phyloP scores from a whole-genome alignment of 2,329 filamentous ascomycete species.

The Penicillium sp. region DNA sequence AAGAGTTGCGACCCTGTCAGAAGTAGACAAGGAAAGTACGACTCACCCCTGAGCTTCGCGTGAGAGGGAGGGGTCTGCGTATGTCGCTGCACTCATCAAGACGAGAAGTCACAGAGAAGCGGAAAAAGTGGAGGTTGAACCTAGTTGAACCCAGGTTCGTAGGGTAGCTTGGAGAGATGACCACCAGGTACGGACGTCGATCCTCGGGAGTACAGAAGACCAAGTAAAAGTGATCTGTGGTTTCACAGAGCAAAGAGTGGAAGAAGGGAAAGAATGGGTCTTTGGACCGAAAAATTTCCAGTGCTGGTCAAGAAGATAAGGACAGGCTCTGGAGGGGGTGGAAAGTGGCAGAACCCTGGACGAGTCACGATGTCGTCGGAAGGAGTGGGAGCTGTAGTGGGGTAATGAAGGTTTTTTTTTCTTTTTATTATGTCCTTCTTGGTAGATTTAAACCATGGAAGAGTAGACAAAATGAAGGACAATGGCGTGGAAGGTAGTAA shows the following conservation, averaged over 20 bases:
- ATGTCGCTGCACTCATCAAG: constrained; percentile 45
- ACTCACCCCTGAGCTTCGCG: constrained; percentile 44
- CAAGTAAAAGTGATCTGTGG: constrained; percentile 20
- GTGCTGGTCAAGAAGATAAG: constrained; percentile 5
- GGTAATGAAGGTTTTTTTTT: constrained; percentile 7
- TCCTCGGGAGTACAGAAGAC: constrained; percentile 19
- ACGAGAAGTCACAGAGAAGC: constrained; percentile 26
- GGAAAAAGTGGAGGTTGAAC: constrained; percentile 18
- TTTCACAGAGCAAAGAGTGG: constrained; percentile 19
- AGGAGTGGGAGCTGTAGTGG: constrained; percentile 22
- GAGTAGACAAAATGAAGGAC: not conserved
- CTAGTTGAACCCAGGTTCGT: constrained; percentile 1
- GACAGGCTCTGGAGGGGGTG: not conserved
- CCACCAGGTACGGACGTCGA: constrained; percentile 21
- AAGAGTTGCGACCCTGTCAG: constrained; percentile 28
- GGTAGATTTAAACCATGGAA: constrained; percentile 20
- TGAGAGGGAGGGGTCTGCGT: constrained; percentile 41
- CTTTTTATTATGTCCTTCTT: not conserved
- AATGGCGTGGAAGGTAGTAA: not conserved
- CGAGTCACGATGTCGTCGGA: constrained; percentile 25
- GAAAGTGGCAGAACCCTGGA: constrained; percentile 6
- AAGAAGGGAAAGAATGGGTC: constrained; percentile 24
- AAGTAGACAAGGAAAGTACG: constrained; percentile 9
- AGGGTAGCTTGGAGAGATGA: constrained; percentile 5
- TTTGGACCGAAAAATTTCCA: constrained; percentile 21